Evolutionary conservation across 306 rosid genomes (phyloP).

Genomic region (Dalbergia cochinchinensis): DNA sequence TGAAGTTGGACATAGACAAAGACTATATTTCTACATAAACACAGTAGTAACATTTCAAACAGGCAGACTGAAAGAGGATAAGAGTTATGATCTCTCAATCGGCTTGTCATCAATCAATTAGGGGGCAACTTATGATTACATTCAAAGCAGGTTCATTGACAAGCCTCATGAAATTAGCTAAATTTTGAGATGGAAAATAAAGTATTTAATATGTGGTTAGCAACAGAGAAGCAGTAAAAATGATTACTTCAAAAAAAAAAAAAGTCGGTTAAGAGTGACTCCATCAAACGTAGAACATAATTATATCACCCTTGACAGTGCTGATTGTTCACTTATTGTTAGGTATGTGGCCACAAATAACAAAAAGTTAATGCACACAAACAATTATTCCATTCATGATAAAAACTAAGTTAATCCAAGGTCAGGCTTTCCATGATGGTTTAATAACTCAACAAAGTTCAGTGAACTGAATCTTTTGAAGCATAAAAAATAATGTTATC

Average conservation of each 20-base stretch:
- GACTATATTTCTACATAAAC: conserved; percentile 16
- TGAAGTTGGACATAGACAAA: conserved; percentile 40
- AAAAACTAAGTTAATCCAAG: conserved; percentile 27
- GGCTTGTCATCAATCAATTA: conserved; percentile 39
- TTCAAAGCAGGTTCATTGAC: neutral
- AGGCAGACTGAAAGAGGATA: conserved; percentile 3
- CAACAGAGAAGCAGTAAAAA: conserved; percentile 8
- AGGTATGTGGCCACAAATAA: conserved; percentile 41
- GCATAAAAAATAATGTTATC: conserved; percentile 37
- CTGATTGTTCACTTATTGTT: conserved; percentile 45
- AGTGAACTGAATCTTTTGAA: conserved; percentile 41
- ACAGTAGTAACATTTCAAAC: conserved; percentile 42
- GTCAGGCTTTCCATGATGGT: conserved; percentile 39
- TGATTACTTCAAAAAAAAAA: conserved; percentile 35
- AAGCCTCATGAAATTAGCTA: neutral
- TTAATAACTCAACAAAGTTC: conserved; percentile 45
- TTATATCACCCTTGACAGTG: conserved; percentile 42
- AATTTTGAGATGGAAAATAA: conserved; percentile 34
- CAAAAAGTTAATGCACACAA: conserved; percentile 34
- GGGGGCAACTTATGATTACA: neutral
- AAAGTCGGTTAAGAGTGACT: conserved; percentile 10
- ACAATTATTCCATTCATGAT: conserved; percentile 28
- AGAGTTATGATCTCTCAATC: conserved; percentile 14
- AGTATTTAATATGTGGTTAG: neutral
- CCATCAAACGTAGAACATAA: conserved; percentile 28